Evolutionary conservation across 176 grass and related monocot species (phyloP).

Genomic region (Aegilops sharonensis): DNA sequence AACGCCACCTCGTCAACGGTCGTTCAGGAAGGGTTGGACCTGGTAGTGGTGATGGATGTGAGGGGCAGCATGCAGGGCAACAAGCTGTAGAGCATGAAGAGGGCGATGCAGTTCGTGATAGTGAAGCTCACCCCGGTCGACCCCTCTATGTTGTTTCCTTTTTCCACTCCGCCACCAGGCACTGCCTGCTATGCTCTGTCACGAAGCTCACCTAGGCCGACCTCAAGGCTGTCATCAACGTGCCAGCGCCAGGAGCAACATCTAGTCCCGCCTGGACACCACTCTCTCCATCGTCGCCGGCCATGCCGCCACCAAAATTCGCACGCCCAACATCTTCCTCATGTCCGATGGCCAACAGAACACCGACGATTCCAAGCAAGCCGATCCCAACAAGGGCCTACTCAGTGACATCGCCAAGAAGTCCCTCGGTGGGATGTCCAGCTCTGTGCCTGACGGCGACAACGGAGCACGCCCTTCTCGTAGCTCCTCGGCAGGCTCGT

Average conservation of each 20-base stretch:
- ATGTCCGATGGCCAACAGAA: slow-evolving; percentile 14
- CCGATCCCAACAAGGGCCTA: background rate
- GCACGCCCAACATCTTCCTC: background rate
- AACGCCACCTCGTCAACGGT: too few relatives aligned
- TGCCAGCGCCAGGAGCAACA: background rate
- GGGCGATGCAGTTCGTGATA: slow-evolving; percentile 8
- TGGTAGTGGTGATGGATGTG: slow-evolving; percentile 5
- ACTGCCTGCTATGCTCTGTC: slow-evolving; percentile 15
- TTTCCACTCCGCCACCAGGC: background rate
- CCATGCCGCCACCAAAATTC: background rate
- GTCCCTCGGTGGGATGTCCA: background rate
- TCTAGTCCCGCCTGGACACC: background rate
- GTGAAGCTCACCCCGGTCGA: slow-evolving; percentile 16
- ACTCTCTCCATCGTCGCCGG: slow-evolving; percentile 1
- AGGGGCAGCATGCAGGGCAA: background rate
- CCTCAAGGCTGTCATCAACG: background rate
- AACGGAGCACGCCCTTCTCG: background rate
- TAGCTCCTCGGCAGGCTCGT: slow-evolving; percentile 20
- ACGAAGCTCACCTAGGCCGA: background rate
- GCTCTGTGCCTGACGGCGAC: background rate
- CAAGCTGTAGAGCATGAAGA: slow-evolving; percentile 10
- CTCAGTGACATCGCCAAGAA: background rate
- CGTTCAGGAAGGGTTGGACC: background rate
- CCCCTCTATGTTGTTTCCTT: slow-evolving; percentile 31
- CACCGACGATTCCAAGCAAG: background rate